Base-by-base conservation (phyloP, 768 basidiomycete genomes). In the Trametes gibbosa region DNA sequence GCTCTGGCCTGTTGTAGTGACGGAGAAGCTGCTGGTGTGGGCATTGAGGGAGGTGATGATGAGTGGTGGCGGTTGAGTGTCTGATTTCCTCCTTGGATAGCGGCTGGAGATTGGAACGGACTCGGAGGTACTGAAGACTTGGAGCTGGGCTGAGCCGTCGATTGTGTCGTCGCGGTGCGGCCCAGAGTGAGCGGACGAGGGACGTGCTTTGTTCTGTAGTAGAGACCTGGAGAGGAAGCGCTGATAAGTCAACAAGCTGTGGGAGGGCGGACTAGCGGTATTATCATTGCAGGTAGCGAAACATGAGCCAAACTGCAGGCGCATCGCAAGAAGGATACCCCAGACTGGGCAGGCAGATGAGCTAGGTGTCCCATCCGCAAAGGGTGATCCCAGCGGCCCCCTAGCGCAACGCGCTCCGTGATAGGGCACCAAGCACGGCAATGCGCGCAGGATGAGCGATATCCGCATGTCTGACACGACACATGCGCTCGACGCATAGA, bases 161-260 rank as follows among this genome's bases (percentile, higher is more conserved):
- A 64, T 56, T 62, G 67, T 52, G 59, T 50, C 21, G 64, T 63
- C 34, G 68, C 60, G 32, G 67, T 62, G 1, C 71, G 68, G 41
- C 76, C 81, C 59, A 87, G 79, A 57, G 81, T 81, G 50, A 84
- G 75, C 56, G 88, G 89, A 60, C 88, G 86, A 66, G 86, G 83
- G 74, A 85, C 86, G 73, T 84, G 84, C 73, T 86, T 84, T 63
- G 86, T 84, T 81, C 90, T 92, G 80, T 87, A 86, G 79, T 92
- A 92, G 70, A 91, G 87, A 66, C 89, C 90, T 92, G 79, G 40
- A 50, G 53, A 67, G 56, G 66, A 62, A 70, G 43, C 43, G 32
- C 69, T 69, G 50, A 70, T 68, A 67, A 70, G 65, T 71, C 64
- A 72, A 62, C 65, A 69, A 63, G 56, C 71, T 67, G 66, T 64